phyloP scores from a whole-genome alignment of 169 alveolate species.

The Plasmodium ovale region DNA sequence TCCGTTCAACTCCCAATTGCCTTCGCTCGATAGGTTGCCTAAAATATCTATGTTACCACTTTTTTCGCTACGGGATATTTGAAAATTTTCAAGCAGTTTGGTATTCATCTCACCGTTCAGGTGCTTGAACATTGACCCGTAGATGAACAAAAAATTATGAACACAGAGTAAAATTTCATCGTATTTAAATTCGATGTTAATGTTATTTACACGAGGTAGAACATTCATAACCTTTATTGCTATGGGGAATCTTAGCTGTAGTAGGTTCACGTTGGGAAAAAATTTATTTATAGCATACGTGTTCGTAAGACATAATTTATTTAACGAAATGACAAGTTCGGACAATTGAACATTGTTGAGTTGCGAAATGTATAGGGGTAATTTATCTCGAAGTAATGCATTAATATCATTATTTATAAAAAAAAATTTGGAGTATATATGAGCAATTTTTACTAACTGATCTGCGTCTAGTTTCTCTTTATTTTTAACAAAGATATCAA shows the following conservation, averaged over 20 bases:
- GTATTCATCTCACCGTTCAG: neutral
- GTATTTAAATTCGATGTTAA: slow-evolving; percentile 39
- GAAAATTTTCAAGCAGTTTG: neutral
- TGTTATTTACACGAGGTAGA: slow-evolving; percentile 12
- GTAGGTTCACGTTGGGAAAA: slow-evolving; percentile 48
- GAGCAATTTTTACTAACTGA: slow-evolving; percentile 44
- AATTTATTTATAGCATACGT: slow-evolving; percentile 7
- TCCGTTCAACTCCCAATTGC: too few relatives aligned
- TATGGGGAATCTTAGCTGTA: slow-evolving; percentile 33
- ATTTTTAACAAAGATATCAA: slow-evolving; percentile 60
- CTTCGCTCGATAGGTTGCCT: neutral
- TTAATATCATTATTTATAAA: slow-evolving; percentile 37
- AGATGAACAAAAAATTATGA: slow-evolving; percentile 13
- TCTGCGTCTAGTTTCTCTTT: slow-evolving; percentile 45
- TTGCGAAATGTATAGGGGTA: slow-evolving; percentile 27
- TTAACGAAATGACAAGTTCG: slow-evolving; percentile 45
- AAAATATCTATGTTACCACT: neutral
- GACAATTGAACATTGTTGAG: slow-evolving; percentile 48
- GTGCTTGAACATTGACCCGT: neutral
- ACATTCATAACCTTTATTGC: slow-evolving; percentile 57
- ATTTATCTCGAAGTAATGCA: slow-evolving; percentile 4
- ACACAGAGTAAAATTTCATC: slow-evolving; percentile 47
- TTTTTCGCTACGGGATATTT: neutral
- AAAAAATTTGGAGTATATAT: slow-evolving; percentile 43
- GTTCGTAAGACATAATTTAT: slow-evolving; percentile 34